Evolutionary conservation across 129 eudicot species (phyloP).

Genomic region (Artemisia annua): DNA sequence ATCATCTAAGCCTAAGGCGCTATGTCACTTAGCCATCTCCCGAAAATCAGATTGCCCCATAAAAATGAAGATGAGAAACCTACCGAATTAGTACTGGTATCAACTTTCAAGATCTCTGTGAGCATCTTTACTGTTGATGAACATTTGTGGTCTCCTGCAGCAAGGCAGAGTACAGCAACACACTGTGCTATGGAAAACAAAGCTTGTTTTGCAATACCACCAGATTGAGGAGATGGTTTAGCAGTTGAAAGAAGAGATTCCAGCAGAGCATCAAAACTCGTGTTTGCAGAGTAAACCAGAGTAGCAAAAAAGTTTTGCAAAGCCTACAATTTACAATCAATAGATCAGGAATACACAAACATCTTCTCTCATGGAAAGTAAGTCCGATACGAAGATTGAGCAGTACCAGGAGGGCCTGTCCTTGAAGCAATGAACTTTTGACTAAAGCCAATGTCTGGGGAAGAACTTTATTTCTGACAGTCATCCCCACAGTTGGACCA

Average conservation of each 20-base stretch:
- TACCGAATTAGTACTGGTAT: slow-evolving; percentile 72
- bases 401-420: slow-evolving; percentile 95
- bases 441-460: slow-evolving; percentile 86
- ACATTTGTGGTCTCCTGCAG: slow-evolving; percentile 89
- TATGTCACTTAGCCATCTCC: not conserved
- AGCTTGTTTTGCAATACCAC: slow-evolving; percentile 95
- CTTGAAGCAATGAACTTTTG: slow-evolving; percentile 94
- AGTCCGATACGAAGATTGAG: slow-evolving; percentile 1
- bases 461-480: slow-evolving; percentile 93
- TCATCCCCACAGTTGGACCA: slow-evolving; percentile 75
- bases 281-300: slow-evolving; percentile 87
- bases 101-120: slow-evolving; percentile 79
- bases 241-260: slow-evolving; percentile 93
- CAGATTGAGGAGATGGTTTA: slow-evolving; percentile 77
- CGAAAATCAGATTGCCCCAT: slow-evolving; percentile 14
- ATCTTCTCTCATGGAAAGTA: not conserved
- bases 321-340: slow-evolving; percentile 54
- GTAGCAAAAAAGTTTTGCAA: slow-evolving; percentile 83
- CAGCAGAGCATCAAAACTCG: slow-evolving; percentile 83
- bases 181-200: slow-evolving; percentile 93
- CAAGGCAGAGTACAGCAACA: slow-evolving; percentile 98
- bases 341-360: slow-evolving; percentile 10
- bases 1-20: not conserved
- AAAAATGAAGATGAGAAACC: slow-evolving; percentile 14
- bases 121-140: slow-evolving; percentile 95